Evolutionary conservation across 805 yeast genomes (phyloP), one percentile per base, ranked within the genome.

Genomic region (Metschnikowia henanensis): DNA sequence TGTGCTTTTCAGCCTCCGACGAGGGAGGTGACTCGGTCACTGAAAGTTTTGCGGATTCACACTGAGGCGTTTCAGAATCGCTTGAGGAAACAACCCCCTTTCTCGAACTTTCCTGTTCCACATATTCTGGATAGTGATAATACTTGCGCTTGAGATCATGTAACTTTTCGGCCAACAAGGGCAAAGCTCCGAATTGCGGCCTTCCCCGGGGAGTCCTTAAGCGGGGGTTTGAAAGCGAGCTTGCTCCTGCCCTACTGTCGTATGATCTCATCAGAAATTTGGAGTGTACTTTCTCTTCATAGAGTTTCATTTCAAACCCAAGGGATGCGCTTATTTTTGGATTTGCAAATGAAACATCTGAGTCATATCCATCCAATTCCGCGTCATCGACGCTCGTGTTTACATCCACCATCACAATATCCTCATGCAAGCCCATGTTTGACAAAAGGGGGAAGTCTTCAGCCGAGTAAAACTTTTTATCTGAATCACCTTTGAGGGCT

Each of bases 261-360:
- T 18, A 9, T 3, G 30, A 21, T 13, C 16, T 16, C 4, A 23
- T 12, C 31, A 18, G 30, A 23, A 33, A 5, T n/a, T 31, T 32
- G 13, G 37, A 23, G 12, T 23, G 37, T 12, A 35, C 4, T 10
- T 28, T 32, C 48, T 4, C 41, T 41, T 68, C 72, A 52, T 63
- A 65, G 16, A 68, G 30, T 50, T 73, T 77, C 22, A 80, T 64
- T 6, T 65, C 63, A 51, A 80, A 80, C 0, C 75, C 81, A 54
- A 66, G 68, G 37, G 73, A 70, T 3, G 76, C 80, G 17, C 77
- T 67, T 5, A 76, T 58, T 37, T 71, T 71, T 0, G 83, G 82
- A 47, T 75, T 72, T 0, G 83, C 81, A 19, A 76, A 51, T 0
- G 83, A 78, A 3, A 76, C 60, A 49, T 72, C 78, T 0, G 80